A percentile compares a stretch with the other conserved stretches of the same genome.
phyloP scores from a whole-genome alignment of 2,329 filamentous ascomycete species.

The Diaporthe sp. region DNA sequence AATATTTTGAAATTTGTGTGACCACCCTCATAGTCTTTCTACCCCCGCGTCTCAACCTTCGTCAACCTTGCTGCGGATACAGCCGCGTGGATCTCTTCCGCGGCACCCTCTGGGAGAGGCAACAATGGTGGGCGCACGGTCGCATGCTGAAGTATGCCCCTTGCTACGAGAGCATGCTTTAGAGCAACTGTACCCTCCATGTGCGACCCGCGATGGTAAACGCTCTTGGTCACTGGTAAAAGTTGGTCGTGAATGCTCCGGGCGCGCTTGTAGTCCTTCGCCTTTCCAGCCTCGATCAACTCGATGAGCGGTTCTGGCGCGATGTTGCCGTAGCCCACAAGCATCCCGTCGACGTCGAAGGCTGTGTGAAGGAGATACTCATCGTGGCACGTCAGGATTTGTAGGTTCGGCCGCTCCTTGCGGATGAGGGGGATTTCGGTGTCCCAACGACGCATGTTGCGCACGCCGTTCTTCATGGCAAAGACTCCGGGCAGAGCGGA shows the following conservation, averaged over 20 bases:
- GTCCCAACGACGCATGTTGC: slow-evolving; percentile 71
- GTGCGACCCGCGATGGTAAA: slow-evolving; percentile 7
- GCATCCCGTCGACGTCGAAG: slow-evolving; percentile 6
- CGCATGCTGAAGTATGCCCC: neutral
- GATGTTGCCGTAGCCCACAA: neutral
- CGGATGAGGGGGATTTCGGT: slow-evolving; percentile 68
- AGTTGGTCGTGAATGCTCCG: slow-evolving; percentile 2
- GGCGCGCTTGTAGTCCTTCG: neutral
- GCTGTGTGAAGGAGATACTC: slow-evolving; percentile 8
- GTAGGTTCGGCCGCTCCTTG: slow-evolving; percentile 50
- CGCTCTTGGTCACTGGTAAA: neutral
- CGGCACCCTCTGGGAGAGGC: neutral
- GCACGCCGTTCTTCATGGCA: slow-evolving; percentile 70
- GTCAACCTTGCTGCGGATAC: neutral
- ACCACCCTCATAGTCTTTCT: too few relatives aligned
- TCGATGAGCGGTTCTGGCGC: neutral
- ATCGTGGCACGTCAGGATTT: slow-evolving; percentile 8
- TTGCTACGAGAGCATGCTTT: neutral
- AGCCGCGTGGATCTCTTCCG: neutral
- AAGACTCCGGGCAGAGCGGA: slow-evolving; percentile 60
- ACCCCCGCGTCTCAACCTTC: neutral
- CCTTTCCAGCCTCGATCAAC: neutral
- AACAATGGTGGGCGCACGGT: neutral
- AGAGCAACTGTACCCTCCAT: slow-evolving; percentile 14
- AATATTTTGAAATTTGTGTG: too few relatives aligned